A percentile compares a stretch with the other conserved stretches of the same genome.
phyloP scores from a whole-genome alignment of 345 rosid species.

The Euphorbia pulcherrima region DNA sequence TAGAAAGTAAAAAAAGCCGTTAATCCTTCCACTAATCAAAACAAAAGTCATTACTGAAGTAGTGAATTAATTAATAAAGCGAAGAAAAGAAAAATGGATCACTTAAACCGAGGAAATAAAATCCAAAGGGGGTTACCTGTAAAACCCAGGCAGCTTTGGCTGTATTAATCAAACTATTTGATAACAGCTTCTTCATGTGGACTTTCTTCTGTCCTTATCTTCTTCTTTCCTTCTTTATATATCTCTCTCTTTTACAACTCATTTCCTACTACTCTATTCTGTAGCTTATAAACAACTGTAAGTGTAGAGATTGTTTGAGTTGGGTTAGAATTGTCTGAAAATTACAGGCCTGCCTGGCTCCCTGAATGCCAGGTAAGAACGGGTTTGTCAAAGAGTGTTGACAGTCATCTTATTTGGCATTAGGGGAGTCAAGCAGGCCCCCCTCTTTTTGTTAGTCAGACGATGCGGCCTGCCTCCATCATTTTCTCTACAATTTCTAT shows the following conservation, averaged over 20 bases:
- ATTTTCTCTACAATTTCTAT: not conserved
- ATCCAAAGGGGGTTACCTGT: conserved; percentile 29
- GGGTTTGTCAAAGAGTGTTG: conserved; percentile 35
- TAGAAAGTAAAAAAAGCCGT: conserved; percentile 1
- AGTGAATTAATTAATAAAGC: not conserved
- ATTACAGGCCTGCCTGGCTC: conserved; percentile 52
- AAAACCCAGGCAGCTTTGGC: conserved; percentile 38
- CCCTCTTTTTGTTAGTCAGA: not conserved
- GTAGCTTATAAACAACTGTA: not conserved
- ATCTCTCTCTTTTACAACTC: not conserved
- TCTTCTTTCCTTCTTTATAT: not conserved
- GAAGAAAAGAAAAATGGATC: too few species aligned
- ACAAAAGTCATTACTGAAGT: not conserved
- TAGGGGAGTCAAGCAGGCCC: conserved; percentile 53
- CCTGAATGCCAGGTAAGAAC: conserved; percentile 59
- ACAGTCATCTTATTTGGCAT: conserved; percentile 47
- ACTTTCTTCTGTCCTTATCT: conserved; percentile 23
- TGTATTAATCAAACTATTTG: conserved; percentile 24
- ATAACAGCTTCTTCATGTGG: conserved; percentile 21
- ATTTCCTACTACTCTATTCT: not conserved
- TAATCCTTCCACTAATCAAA: not conserved
- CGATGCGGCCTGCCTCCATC: not conserved
- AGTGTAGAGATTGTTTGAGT: not conserved
- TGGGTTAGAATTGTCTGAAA: not conserved
- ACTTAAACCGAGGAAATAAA: conserved; percentile 13